A percentile compares a stretch with the other conserved stretches of the same genome.
These are phyloP conservation scores for Colletotrichum tofieldiae DNA, from an alignment of 2,329 filamentous ascomycete genomes.

Conservation along the genomic window DNA sequence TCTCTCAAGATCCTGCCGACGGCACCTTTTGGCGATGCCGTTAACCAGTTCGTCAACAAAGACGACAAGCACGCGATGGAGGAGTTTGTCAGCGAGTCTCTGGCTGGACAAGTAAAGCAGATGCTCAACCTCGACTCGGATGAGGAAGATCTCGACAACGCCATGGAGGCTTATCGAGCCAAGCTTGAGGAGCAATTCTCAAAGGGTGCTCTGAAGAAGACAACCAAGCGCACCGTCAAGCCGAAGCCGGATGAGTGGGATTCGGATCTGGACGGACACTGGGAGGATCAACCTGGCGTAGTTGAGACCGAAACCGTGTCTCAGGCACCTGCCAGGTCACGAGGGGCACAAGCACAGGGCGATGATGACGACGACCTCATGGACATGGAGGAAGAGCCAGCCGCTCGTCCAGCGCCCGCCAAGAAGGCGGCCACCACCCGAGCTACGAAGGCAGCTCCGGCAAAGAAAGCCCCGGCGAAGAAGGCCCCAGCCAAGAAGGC, in stretches of 20 bases:
- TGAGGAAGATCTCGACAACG: constrained; percentile 78
- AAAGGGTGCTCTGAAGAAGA: constrained; percentile 71
- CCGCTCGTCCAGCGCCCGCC: constrained; percentile 53
- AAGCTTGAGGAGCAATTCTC: constrained; percentile 81
- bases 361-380: constrained; percentile 68
- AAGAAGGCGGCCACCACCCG: constrained; percentile 47
- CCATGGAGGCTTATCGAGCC: constrained; percentile 81
- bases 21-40: constrained; percentile 92
- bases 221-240: constrained; percentile 71
- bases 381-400: constrained; percentile 54
- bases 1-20: constrained; percentile 94
- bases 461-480: constrained; percentile 61
- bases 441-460: constrained; percentile 52
- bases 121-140: constrained; percentile 77
- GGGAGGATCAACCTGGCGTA: constrained; percentile 85
- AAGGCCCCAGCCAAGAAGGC: constrained; percentile 58
- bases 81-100: constrained; percentile 80
- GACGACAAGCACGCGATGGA: constrained; percentile 96
- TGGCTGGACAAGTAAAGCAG: constrained; percentile 79
- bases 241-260: constrained; percentile 89
- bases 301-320: constrained; percentile 62
- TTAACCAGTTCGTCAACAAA: constrained; percentile 93
- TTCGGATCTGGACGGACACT: constrained; percentile 88
- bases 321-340: constrained; percentile 49
- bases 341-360: constrained; percentile 44